phyloP scores from a whole-genome alignment of 495 filamentous ascomycete genomes.

The Parathielavia appendiculata region DNA sequence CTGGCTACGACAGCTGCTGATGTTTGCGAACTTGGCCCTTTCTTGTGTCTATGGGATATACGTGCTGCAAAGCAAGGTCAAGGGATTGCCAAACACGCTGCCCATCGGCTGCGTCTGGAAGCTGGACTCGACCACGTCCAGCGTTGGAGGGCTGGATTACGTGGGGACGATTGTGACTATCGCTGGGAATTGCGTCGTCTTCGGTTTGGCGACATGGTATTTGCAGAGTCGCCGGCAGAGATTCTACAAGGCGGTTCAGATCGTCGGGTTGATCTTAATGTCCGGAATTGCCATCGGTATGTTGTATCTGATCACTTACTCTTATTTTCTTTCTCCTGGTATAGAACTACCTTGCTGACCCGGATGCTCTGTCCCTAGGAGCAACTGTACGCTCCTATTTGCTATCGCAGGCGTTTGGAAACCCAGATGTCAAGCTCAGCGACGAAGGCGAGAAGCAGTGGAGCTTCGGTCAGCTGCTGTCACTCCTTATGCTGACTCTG shows the following conservation, averaged over 20 bases:
- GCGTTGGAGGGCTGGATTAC: constrained; percentile 39
- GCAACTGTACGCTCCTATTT: constrained; percentile 47
- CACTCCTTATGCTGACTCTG: constrained; percentile 48
- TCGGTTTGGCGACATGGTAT: constrained; percentile 51
- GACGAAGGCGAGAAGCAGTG: constrained; percentile 51
- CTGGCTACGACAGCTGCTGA: constrained; percentile 55
- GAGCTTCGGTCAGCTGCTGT: constrained; percentile 54
- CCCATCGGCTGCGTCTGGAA: constrained; percentile 53
- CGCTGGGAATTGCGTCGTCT: constrained; percentile 45
- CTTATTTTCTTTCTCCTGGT: no score
- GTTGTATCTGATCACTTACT: no score
- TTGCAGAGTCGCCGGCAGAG: constrained; percentile 43
- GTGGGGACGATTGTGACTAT: constrained; percentile 51
- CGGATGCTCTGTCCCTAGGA: constrained; percentile 12
- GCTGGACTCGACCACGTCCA: constrained; percentile 12
- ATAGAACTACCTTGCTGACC: neutral
- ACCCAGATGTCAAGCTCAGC: constrained; percentile 35
- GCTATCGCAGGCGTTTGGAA: constrained; percentile 50
- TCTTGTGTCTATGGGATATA: constrained; percentile 46
- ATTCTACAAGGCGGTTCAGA: constrained; percentile 45
- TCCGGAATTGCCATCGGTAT: constrained; percentile 42
- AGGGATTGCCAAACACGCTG: constrained; percentile 43
- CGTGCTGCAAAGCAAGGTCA: constrained; percentile 43
- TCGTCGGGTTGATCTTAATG: constrained; percentile 45
- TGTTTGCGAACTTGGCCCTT: constrained; percentile 54